Base-by-base conservation (phyloP, 2,329 filamentous ascomycete species). In the Volutella citrinella region DNA sequence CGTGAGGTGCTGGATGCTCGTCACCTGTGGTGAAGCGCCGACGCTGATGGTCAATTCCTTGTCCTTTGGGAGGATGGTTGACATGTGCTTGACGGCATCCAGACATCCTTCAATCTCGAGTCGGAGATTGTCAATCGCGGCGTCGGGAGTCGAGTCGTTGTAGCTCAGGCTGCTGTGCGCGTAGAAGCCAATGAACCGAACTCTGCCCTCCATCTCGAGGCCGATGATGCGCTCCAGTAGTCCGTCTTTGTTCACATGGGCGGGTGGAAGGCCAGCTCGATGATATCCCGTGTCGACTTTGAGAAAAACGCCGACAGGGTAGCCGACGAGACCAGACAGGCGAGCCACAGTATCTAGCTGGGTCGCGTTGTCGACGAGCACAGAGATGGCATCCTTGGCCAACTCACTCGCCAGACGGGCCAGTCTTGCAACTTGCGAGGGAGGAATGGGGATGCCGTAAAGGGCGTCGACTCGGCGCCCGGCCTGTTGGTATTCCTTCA, bases 241-340 rank as follows among this genome's bases (percentile, higher is more conserved):
- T 15, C 60, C 56, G 18, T 78, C 57, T 1, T 55, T 55, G 1
- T 55, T 42, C 0, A 72, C 66, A 1, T 64, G 57, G 0, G 82
- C 51, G n/a, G n/a, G n/a, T n/a, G n/a, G n/a, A n/a, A n/a, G n/a
- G 1, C 80, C 80, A 1, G 80, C 79, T 4, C 80, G 72, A 42
- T 79, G 73, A 48, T 81, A 79, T 1, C 80, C 80, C 0, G 76
- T 77, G 41, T 84, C 80, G 0, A 83, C 69, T 39, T 83, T 82
- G 24, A 83, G 49, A 26, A 73, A 82, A 3, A 80, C 59, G 0
- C 65, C 51, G 34, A 32, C 63, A 52, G 29, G 56, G 43, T 32
- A 60, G 4, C 46, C 38, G 1, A 46, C 43, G 4, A 55, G 44
- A 3, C 59, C 50, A 2, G 55, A 49, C 3, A 66, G 59, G 3